phyloP scores from a whole-genome alignment of 2,329 filamentous ascomycete species.

The Exserohilum rostratum region DNA sequence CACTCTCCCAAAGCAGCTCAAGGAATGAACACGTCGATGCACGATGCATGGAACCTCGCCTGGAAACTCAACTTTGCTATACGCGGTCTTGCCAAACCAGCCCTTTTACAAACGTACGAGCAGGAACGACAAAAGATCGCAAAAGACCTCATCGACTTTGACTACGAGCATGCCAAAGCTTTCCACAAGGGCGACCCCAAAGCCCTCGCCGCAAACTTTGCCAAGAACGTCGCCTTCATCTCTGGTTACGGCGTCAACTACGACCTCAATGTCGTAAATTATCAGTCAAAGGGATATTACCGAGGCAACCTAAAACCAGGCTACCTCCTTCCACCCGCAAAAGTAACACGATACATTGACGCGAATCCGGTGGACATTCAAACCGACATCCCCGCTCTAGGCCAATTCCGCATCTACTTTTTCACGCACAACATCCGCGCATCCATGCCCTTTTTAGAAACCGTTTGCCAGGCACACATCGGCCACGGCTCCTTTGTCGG shows the following conservation, averaged over 20 bases:
- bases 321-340: conserved; percentile 66
- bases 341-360: conserved; percentile 75
- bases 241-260: conserved; percentile 75
- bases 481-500: conserved; percentile 62
- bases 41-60: conserved; percentile 53
- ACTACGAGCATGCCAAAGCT: conserved; percentile 57
- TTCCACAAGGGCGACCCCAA: conserved; percentile 66
- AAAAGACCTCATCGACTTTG: conserved; percentile 53
- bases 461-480: conserved; percentile 63
- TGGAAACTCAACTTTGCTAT: conserved; percentile 54
- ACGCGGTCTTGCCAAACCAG: conserved; percentile 47
- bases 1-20: conserved; percentile 53
- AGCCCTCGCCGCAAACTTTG: conserved; percentile 71
- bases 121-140: conserved; percentile 52
- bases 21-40: conserved; percentile 55
- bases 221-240: conserved; percentile 74
- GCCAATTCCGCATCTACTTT: conserved; percentile 78
- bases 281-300: conserved; percentile 59
- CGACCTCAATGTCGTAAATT: conserved; percentile 66
- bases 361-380: conserved; percentile 79
- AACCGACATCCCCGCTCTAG: conserved; percentile 76
- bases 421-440: conserved; percentile 67
- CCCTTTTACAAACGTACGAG: conserved; percentile 50
- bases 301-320: conserved; percentile 52
- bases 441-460: conserved; percentile 63